These are phyloP conservation scores for Marasmius sp. DNA, from an alignment of 1,284 basidiomycete species.

Conservation along the genomic window DNA sequence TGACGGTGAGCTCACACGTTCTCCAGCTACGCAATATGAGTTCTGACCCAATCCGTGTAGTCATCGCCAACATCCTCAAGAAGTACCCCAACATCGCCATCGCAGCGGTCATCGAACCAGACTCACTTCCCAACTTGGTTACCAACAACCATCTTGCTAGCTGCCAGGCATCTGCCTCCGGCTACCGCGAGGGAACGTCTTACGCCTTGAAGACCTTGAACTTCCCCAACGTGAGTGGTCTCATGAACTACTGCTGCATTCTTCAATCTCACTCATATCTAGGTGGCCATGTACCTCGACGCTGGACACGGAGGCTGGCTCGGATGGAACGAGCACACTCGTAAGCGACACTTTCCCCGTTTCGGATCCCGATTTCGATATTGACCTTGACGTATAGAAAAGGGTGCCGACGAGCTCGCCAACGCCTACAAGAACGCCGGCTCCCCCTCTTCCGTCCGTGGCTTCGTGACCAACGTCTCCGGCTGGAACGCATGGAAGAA, in stretches of 20 bases:
- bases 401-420: constrained; percentile 41
- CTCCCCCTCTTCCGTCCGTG: constrained; percentile 37
- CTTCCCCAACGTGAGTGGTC: constrained; percentile 27
- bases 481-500: constrained; percentile 10
- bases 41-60: constrained; percentile 16
- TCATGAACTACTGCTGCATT: background rate
- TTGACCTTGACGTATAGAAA: constrained; percentile 36
- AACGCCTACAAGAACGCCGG: constrained; percentile 34
- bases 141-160: constrained; percentile 42
- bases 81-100: constrained; percentile 37
- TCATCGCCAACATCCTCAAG: constrained; percentile 15
- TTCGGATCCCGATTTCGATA: background rate
- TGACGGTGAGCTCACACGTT: constrained; percentile 31
- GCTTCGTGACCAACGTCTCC: constrained; percentile 27
- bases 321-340: constrained; percentile 21
- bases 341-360: background rate
- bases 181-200: constrained; percentile 28
- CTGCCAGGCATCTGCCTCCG: constrained; percentile 23
- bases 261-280: background rate
- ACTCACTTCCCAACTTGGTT: constrained; percentile 40
- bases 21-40: background rate
- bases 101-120: constrained; percentile 45
- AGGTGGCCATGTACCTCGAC: constrained; percentile 37
- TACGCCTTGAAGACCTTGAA: constrained; percentile 42
- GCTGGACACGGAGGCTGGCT: constrained; percentile 47